A percentile compares a stretch with the other conserved stretches of the same genome.
Evolutionary conservation across 805 yeast species (phyloP).

Genomic region (Candida boidinii): DNA sequence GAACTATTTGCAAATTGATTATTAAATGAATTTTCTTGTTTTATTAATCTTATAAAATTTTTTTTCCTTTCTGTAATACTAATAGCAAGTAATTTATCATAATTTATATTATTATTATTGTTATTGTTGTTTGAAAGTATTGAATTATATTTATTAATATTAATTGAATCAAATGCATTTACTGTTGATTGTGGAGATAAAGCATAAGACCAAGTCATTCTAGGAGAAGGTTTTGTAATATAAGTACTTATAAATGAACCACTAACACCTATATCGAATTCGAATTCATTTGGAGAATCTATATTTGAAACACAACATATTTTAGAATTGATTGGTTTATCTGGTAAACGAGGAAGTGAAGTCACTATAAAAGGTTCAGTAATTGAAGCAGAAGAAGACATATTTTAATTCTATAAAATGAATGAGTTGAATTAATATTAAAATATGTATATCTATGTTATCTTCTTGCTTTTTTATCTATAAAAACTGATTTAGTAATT

Average conservation of each 20-base stretch:
- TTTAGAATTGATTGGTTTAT: conserved; percentile 11
- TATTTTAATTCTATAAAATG: conserved; percentile 3
- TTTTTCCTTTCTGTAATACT: conserved; percentile 29
- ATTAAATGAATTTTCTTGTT: too few species aligned
- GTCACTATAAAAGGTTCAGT: conserved; percentile 25
- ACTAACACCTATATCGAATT: conserved; percentile 43
- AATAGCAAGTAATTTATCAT: conserved; percentile 20
- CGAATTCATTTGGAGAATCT: conserved; percentile 21
- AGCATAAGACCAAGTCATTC: conserved; percentile 45
- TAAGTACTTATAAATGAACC: conserved; percentile 45
- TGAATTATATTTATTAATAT: conserved; percentile 14
- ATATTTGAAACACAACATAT: conserved; percentile 19
- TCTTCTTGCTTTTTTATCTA: too few species aligned
- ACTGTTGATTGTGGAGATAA: conserved; percentile 38
- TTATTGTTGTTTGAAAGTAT: neutral
- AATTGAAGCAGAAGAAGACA: conserved; percentile 12
- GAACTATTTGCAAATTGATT: too few species aligned
- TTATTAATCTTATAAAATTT: conserved; percentile 16
- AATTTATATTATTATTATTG: conserved; percentile 8
- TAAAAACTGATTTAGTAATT: too few species aligned
- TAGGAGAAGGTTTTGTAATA: conserved; percentile 49
- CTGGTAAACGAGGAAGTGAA: conserved; percentile 23
- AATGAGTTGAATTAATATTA: neutral
- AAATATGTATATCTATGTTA: too few species aligned
- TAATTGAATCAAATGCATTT: conserved; percentile 30